Conservation (phyloP, 352 stramenopile genomes). For the Pseudoperonospora humuli region DNA sequence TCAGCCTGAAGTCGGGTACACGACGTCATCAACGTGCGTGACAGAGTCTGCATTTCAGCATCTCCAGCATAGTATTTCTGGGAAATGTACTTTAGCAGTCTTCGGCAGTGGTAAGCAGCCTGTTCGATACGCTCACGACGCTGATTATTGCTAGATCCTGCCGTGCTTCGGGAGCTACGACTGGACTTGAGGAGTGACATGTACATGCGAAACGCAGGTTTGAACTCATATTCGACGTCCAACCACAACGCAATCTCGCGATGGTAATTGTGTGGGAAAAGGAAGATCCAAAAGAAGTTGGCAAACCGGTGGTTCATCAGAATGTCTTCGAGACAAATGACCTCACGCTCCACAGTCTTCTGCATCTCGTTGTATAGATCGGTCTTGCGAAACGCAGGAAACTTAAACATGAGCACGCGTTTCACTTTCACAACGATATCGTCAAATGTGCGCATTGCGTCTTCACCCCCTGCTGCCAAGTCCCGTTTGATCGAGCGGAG, state of each 20-base stretch:
- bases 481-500: constrained; percentile 70
- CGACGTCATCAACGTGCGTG: constrained; percentile 56
- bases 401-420: constrained; percentile 69
- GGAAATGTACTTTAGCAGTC: constrained; percentile 77
- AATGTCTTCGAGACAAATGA: constrained; percentile 78
- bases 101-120: constrained; percentile 51
- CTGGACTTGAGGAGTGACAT: constrained; percentile 49
- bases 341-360: constrained; percentile 67
- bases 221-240: constrained; percentile 85
- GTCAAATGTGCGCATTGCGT: constrained; percentile 76
- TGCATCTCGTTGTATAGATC: constrained; percentile 78
- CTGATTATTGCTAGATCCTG: constrained; percentile 17
- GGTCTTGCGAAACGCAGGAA: constrained; percentile 71
- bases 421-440: constrained; percentile 69
- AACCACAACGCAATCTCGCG: constrained; percentile 80
- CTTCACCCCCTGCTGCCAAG: constrained; percentile 65
- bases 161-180: constrained; percentile 14
- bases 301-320: constrained; percentile 84
- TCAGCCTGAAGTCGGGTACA: constrained; percentile 62
- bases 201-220: constrained; percentile 71
- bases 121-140: constrained; percentile 56
- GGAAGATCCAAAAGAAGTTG: constrained; percentile 87
- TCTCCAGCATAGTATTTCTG: constrained; percentile 80
- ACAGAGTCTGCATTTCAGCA: constrained; percentile 61
- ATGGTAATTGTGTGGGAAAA: constrained; percentile 85